phyloP scores from a whole-genome alignment of 371 early-diverging fungal species.

The Actinomucor elegans region DNA sequence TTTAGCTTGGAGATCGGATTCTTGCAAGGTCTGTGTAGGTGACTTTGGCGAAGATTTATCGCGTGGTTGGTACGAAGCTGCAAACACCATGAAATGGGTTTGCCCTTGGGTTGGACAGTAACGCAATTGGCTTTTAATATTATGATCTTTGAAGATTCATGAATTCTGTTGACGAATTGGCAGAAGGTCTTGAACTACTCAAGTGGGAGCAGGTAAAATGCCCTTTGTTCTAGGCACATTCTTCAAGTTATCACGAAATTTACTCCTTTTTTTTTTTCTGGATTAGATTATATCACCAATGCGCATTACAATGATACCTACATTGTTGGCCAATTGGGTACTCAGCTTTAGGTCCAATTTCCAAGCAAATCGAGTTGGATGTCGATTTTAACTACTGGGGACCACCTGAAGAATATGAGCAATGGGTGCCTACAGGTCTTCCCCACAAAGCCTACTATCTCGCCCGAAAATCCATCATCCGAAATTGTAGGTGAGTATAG shows the following conservation, averaged over 20 bases:
- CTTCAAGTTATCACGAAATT: neutral
- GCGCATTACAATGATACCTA: slow-evolving; percentile 52
- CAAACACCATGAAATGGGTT: slow-evolving; percentile 66
- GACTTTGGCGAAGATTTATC: slow-evolving; percentile 56
- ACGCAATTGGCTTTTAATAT: slow-evolving; percentile 57
- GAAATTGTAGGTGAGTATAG: slow-evolving; percentile 58
- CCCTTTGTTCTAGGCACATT: neutral
- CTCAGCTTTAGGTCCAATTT: slow-evolving; percentile 48
- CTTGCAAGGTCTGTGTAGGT: slow-evolving; percentile 56
- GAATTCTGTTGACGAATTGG: slow-evolving; percentile 51
- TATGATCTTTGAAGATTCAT: slow-evolving; percentile 49
- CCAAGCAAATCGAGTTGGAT: slow-evolving; percentile 46
- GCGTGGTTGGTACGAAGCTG: slow-evolving; percentile 64
- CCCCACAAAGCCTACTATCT: slow-evolving; percentile 51
- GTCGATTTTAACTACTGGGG: slow-evolving; percentile 63
- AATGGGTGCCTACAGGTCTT: slow-evolving; percentile 52
- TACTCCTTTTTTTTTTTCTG: too few species aligned
- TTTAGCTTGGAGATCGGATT: slow-evolving; percentile 60
- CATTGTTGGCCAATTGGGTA: slow-evolving; percentile 56
- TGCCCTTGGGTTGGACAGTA: slow-evolving; percentile 53
- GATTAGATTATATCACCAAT: slow-evolving; percentile 52
- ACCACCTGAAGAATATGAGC: slow-evolving; percentile 59
- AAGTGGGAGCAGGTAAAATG: slow-evolving; percentile 51
- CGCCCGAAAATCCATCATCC: slow-evolving; percentile 51
- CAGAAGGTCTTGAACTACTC: slow-evolving; percentile 50